phyloP scores from a whole-genome alignment of 306 rosid genomes.

The Mimosa pudica region DNA sequence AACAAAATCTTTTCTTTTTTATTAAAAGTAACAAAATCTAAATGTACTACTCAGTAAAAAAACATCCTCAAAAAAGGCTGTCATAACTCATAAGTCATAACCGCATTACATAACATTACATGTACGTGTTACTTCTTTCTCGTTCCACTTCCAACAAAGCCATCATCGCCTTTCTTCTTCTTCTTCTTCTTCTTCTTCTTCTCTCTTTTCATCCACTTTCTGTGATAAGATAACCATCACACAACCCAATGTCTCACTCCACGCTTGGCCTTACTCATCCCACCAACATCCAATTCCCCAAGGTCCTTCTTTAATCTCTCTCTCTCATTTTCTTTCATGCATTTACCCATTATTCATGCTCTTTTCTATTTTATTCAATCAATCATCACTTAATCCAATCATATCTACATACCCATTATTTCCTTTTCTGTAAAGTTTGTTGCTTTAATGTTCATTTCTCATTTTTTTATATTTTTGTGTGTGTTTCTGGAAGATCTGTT shows the following conservation, averaged over 20 bases:
- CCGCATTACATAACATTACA: conserved; percentile 11
- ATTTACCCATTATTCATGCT: not conserved
- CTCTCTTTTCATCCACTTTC: conserved; percentile 41
- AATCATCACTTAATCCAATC: not conserved
- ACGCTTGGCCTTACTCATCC: conserved; percentile 94
- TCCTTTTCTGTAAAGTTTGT: not conserved
- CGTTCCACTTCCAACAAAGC: not conserved
- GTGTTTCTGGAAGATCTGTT: conserved; percentile 59
- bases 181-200: conserved; percentile 27
- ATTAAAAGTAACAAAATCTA: no score
- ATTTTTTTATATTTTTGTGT: conserved; percentile 44
- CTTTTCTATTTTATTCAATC: not conserved
- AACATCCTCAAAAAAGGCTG: no score
- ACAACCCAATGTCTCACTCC: conserved; percentile 78
- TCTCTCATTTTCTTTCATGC: not conserved
- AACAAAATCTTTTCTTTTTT: no score
- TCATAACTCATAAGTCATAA: no score
- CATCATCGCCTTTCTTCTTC: conserved; percentile 41
- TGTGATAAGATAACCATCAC: conserved; percentile 40
- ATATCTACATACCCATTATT: not conserved
- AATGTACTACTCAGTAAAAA: no score
- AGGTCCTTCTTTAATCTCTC: conserved; percentile 47
- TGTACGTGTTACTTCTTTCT: conserved; percentile 32
- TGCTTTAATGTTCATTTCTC: conserved; percentile 38
- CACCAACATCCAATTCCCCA: conserved; percentile 47